Base-by-base conservation (phyloP, 805 yeast genomes). In the Blastobotrys attinorum region DNA sequence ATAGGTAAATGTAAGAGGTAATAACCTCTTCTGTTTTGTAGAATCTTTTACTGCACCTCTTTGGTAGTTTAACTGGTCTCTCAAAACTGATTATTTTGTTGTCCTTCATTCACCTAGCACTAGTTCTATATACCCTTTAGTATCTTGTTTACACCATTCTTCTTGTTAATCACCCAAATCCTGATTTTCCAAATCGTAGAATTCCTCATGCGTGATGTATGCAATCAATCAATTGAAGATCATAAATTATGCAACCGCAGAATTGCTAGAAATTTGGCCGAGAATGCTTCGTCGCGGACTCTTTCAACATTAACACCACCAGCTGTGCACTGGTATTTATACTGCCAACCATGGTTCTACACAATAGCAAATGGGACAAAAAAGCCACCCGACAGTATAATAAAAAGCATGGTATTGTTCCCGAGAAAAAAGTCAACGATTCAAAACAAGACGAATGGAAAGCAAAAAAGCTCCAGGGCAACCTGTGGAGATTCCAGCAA, bases 281-380 rank as follows among this genome's bases (percentile, higher is more conserved):
- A n/a, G n/a, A n/a, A n/a, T n/a, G n/a, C n/a, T n/a, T n/a, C n/a
- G n/a, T n/a, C n/a, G n/a, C n/a, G n/a, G n/a, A n/a, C n/a, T n/a
- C n/a, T n/a, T n/a, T n/a, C n/a, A n/a, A n/a, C n/a, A n/a, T n/a
- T n/a, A n/a, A n/a, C n/a, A n/a, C n/a, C n/a, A n/a, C n/a, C n/a
- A n/a, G n/a, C n/a, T n/a, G n/a, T n/a, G n/a, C n/a, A n/a, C n/a
- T n/a, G n/a, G n/a, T n/a, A n/a, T n/a, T n/a, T n/a, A n/a, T n/a
- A n/a, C n/a, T n/a, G n/a, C n/a, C 8, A 18, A 4, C 3, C 3
- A 73, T 73, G 79, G 79, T 73, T 8, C 59, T 74, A 11, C 78
- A 73, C 48, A 73, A 73, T 53, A 69, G 65, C 41, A 73, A 73
- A 56, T 73, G 79, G 78, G 74, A 73, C 45, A 59, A 64, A 39